Percentiles rank a stretch among this genome's conserved stretches.
These are phyloP conservation scores for Metschnikowia bowlesiae DNA, from an alignment of 805 yeast species.

Conservation along the genomic window DNA sequence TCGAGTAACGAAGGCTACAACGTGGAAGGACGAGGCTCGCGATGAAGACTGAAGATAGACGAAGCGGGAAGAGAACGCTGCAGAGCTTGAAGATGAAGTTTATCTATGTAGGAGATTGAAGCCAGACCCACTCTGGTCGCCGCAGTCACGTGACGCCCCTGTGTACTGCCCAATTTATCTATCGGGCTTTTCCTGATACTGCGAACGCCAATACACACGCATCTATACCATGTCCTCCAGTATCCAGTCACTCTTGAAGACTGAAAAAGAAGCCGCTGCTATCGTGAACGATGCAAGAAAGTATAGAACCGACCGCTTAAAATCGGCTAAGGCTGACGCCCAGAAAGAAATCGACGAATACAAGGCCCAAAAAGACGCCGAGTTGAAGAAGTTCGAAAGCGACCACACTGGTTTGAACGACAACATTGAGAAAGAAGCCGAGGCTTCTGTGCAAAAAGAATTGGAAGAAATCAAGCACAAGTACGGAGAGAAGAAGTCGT, in stretches of 20 bases:
- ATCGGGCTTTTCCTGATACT: conserved; percentile 7
- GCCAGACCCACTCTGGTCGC: neutral
- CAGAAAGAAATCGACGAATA: conserved; percentile 82
- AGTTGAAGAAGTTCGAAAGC: conserved; percentile 66
- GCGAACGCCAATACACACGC: conserved; percentile 1
- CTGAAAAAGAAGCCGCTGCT: conserved; percentile 97
- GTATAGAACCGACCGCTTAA: conserved; percentile 77
- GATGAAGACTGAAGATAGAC: too few species aligned
- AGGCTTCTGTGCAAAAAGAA: conserved; percentile 64
- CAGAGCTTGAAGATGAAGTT: neutral
- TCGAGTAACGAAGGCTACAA: too few species aligned
- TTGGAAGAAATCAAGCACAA: conserved; percentile 62
- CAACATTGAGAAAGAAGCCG: conserved; percentile 76
- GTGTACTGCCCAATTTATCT: conserved; percentile 8
- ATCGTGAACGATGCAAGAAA: conserved; percentile 91
- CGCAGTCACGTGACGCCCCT: neutral
- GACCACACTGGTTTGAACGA: conserved; percentile 74
- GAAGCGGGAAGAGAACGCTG: neutral
- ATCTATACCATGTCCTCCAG: conserved; percentile 23
- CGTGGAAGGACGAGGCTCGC: too few species aligned
- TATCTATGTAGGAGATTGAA: too few species aligned
- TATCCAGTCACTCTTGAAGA: conserved; percentile 43
- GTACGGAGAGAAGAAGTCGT: conserved; percentile 56
- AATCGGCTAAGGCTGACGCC: conserved; percentile 94
- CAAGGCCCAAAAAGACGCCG: conserved; percentile 77